Conservation (phyloP, 2,329 filamentous ascomycete genomes). For the Trichoderma guizhouense region DNA sequence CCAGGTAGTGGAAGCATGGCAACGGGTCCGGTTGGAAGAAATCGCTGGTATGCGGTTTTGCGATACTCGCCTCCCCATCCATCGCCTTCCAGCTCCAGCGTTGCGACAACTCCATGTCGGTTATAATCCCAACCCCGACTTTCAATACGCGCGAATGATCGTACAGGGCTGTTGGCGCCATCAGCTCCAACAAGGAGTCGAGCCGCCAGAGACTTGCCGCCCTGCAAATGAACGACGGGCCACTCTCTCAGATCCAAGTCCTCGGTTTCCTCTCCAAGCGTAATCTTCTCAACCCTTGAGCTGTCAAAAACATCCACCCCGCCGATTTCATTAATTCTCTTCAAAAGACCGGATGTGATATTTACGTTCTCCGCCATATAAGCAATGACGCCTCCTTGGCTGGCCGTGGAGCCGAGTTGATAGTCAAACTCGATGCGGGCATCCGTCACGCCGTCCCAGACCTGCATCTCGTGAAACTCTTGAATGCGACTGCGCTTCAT, state of each 20-base stretch:
- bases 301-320: conserved; percentile 70
- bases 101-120: conserved; percentile 87
- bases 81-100: conserved; percentile 66
- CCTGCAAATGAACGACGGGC: conserved; percentile 76
- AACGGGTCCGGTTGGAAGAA: conserved; percentile 86
- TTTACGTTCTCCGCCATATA: conserved; percentile 98
- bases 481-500: conserved; percentile 72
- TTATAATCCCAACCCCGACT: conserved; percentile 91
- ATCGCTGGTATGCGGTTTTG: conserved; percentile 90
- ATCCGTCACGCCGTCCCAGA: conserved; percentile 92
- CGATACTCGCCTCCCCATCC: conserved; percentile 51
- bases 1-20: conserved; percentile 88
- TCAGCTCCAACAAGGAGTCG: conserved; percentile 89
- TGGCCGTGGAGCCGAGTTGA: conserved; percentile 41
- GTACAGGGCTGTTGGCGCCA: conserved; percentile 90
- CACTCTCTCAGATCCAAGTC: conserved; percentile 77
- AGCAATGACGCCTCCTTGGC: conserved; percentile 65
- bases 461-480: conserved; percentile 92
- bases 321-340: conserved; percentile 66
- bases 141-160: conserved; percentile 81
- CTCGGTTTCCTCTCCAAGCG: conserved; percentile 65
- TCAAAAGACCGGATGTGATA: conserved; percentile 73
- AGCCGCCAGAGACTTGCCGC: conserved; percentile 67
- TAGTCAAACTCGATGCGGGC: conserved; percentile 88
- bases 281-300: conserved; percentile 75